Evolutionary conservation across 208 protist species (phyloP), one percentile per base, ranked within the genome.

Genomic region (Leishmania guyanensis): DNA sequence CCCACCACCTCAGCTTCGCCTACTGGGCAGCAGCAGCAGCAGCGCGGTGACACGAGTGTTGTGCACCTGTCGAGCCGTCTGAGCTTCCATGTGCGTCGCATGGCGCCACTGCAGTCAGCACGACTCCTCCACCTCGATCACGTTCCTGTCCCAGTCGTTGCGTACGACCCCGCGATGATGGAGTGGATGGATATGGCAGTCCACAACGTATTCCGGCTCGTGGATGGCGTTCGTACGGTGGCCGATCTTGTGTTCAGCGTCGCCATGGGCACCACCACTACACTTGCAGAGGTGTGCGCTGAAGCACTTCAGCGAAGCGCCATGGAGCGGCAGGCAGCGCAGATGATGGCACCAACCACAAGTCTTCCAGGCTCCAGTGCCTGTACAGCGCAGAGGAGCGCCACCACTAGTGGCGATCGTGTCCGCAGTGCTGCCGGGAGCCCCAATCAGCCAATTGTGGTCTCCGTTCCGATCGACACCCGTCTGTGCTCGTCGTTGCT

Each of bases 201-300:
- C 29, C 84, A 89, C 33, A 81, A 89, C 54, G 91, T 95, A 8
- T 89, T 94, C 65, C 81, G 82, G 22, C 85, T 89, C 8, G 85
- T 95, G 50, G 90, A 97, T 79, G 92, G 92, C 33, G 75, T 88
- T 12, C 90, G 87, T 51, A 97, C 90, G 10, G 92, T 97, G 54
- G 87, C 86, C 0, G 89, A 91, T 43, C 81, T 97, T 69, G 80
- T 92, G 72, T 94, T 94, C 80, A 70, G 75, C 46, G 70, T 97
- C 0, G 81, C 89, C 33, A 81, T 88, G 79, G 79, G 79, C 81
- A 91, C 88, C 53, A 87, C 78, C n/a, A 85, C 87, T 5, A 85
- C 87, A 0, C 65, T 93, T 26, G 85, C 84, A 0, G 89, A 94
- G 75, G 80, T 90, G 50, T 92, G 82, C 79, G 69, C 85, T 8